phyloP scores from a whole-genome alignment of 2,329 filamentous ascomycete species.

The Lithohypha guttulata region DNA sequence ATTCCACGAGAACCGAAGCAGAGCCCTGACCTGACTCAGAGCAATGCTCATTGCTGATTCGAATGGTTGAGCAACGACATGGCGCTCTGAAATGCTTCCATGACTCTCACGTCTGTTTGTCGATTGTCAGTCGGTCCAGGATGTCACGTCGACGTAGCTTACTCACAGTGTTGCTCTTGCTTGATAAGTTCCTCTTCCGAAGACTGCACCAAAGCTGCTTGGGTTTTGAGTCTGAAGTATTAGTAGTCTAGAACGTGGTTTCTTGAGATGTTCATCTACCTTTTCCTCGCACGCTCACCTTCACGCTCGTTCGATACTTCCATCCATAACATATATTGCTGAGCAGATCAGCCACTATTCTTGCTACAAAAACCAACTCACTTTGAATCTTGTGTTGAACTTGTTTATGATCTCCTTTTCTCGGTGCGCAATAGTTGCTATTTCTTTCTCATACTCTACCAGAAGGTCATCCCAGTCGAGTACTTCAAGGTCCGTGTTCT shows the following conservation, averaged over 20 bases:
- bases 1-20: not conserved
- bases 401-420: slow-evolving; percentile 59
- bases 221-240: slow-evolving; percentile 60
- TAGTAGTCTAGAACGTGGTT: too few species aligned
- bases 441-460: slow-evolving; percentile 53
- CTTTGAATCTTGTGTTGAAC: slow-evolving; percentile 56
- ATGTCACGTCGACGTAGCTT: not conserved
- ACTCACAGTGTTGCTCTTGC: slow-evolving; percentile 72
- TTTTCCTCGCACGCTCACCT: slow-evolving; percentile 64
- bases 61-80: slow-evolving; percentile 26
- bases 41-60: not conserved
- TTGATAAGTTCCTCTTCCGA: slow-evolving; percentile 60
- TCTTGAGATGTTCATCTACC: slow-evolving; percentile 37
- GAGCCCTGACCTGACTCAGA: not conserved
- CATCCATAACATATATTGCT: slow-evolving; percentile 78
- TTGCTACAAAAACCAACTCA: slow-evolving; percentile 24
- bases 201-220: slow-evolving; percentile 63
- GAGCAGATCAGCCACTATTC: slow-evolving; percentile 12
- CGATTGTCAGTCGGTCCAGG: not conserved
- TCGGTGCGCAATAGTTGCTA: slow-evolving; percentile 50
- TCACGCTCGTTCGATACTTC: slow-evolving; percentile 61
- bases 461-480: slow-evolving; percentile 76
- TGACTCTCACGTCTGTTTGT: slow-evolving; percentile 32
- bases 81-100: slow-evolving; percentile 39
- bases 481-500: slow-evolving; percentile 40